phyloP scores from a whole-genome alignment of 331 rosid species.

The Pyrus hybrid region DNA sequence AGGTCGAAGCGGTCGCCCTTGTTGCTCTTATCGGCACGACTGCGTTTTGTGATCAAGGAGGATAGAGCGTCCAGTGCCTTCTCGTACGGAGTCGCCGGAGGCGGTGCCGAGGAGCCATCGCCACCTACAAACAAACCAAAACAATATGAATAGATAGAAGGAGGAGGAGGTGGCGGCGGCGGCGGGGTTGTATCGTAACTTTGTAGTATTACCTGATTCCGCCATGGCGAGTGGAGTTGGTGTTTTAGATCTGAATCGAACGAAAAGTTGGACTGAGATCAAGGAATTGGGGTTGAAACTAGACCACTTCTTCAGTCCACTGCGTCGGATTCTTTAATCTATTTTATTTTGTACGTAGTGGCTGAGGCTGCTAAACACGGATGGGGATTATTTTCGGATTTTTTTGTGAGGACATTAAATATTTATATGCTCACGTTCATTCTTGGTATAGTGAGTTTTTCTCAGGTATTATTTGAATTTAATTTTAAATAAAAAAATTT shows the following conservation, averaged over 20 bases:
- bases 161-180: not conserved
- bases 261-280: constrained; percentile 3
- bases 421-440: no score
- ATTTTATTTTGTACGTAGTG: no score
- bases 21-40: constrained; percentile 67
- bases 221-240: constrained; percentile 20
- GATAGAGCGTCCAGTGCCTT: constrained; percentile 79
- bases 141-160: not conserved
- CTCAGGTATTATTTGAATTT: no score
- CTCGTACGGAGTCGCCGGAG: constrained; percentile 40
- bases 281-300: not conserved
- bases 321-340: not conserved
- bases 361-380: no score
- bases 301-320: not conserved
- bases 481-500: no score
- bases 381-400: no score
- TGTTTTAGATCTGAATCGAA: constrained; percentile 6
- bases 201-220: constrained; percentile 29
- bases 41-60: constrained; percentile 72
- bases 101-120: constrained; percentile 23
- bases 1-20: constrained; percentile 64
- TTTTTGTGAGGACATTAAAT: no score
- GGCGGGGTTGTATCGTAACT: not conserved
- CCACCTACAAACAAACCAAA: constrained; percentile 17
- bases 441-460: no score